phyloP scores from a whole-genome alignment of 495 filamentous ascomycete genomes.

The Penicillium pulvis region DNA sequence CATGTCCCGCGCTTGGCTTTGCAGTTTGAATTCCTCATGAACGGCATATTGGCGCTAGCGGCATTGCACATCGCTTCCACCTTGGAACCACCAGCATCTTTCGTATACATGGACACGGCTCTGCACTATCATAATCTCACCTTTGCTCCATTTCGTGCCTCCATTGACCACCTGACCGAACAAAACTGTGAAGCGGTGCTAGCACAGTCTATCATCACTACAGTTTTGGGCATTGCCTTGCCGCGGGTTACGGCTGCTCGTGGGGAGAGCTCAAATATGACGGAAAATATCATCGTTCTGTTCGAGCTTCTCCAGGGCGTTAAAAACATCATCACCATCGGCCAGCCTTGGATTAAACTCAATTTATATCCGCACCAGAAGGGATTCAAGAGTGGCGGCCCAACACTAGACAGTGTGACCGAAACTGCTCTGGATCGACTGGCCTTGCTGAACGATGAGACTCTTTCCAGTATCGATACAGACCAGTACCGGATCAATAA shows the following conservation, averaged over 20 bases:
- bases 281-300: conserved; percentile 25
- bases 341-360: conserved; percentile 28
- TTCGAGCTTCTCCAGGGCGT: conserved; percentile 37
- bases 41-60: conserved; percentile 52
- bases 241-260: conserved; percentile 33
- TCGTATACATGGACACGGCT: conserved; percentile 42
- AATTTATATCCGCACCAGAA: conserved; percentile 22
- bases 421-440: conserved; percentile 21
- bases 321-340: conserved; percentile 29
- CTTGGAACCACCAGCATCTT: conserved; percentile 27
- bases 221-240: conserved; percentile 41
- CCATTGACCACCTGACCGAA: conserved; percentile 42
- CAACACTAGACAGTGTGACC: conserved; percentile 21
- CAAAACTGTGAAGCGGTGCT: conserved; percentile 49
- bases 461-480: conserved; percentile 9
- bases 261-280: conserved; percentile 26
- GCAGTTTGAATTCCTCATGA: conserved; percentile 50
- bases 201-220: conserved; percentile 50
- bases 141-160: conserved; percentile 41
- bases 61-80: conserved; percentile 51
- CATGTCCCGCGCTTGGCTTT: conserved; percentile 47
- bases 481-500: conserved; percentile 22
- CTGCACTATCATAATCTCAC: conserved; percentile 49
- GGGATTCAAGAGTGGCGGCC: conserved; percentile 19
- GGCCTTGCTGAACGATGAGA: conserved; percentile 22